phyloP scores from a whole-genome alignment of 495 filamentous ascomycete species.

The Lophiotrema nucula region DNA sequence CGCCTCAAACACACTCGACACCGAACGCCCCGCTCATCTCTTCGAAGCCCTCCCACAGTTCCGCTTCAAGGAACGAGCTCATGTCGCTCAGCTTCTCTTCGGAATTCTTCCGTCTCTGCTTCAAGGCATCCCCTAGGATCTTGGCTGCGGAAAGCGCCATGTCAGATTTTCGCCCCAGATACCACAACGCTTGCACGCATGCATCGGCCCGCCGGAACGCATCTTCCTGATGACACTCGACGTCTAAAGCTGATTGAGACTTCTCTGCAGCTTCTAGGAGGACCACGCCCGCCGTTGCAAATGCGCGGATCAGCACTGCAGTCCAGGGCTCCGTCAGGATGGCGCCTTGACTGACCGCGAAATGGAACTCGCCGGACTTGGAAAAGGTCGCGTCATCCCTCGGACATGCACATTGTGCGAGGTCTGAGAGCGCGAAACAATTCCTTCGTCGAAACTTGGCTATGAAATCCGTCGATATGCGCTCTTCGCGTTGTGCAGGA shows the following conservation, averaged over 20 bases:
- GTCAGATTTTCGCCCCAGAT: constrained; percentile 49
- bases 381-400: constrained; percentile 23
- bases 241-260: not conserved
- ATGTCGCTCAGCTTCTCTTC: constrained; percentile 19
- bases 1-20: constrained; percentile 7
- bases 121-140: constrained; percentile 22
- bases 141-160: constrained; percentile 40
- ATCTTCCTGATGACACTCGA: constrained; percentile 25
- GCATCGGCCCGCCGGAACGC: constrained; percentile 27
- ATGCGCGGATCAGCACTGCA: constrained; percentile 45
- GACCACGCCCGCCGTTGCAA: constrained; percentile 45
- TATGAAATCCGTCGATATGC: constrained; percentile 36
- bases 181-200: constrained; percentile 46
- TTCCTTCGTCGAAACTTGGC: constrained; percentile 39
- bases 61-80: constrained; percentile 14
- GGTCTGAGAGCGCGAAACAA: constrained; percentile 41
- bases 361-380: constrained; percentile 35
- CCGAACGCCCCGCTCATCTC: constrained; percentile 10
- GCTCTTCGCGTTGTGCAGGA: constrained; percentile 33
- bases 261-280: constrained; percentile 28
- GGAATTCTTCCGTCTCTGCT: not conserved
- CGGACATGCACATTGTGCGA: constrained; percentile 41
- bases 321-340: constrained; percentile 52
- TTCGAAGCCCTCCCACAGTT: constrained; percentile 23
- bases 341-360: constrained; percentile 44